A percentile compares a stretch with the other conserved stretches of the same genome.
These are phyloP conservation scores for Podaxis sp. DNA, from an alignment of 768 basidiomycete genomes.

Conservation along the genomic window DNA sequence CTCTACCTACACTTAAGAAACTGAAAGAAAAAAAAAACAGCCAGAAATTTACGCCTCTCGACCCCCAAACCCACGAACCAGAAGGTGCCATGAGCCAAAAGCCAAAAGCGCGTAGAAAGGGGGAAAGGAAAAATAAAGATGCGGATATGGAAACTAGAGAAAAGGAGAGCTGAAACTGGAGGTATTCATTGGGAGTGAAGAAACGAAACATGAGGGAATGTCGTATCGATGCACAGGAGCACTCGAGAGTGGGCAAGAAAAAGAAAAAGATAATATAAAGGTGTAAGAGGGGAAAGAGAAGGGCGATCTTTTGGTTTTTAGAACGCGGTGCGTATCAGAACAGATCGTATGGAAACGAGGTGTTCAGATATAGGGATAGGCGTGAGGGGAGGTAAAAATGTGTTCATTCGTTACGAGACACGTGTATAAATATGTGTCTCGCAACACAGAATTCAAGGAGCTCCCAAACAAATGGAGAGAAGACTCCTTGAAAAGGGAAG, in stretches of 20 bases:
- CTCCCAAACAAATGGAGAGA: not conserved
- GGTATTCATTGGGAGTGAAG: not conserved
- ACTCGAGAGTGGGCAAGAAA: not conserved
- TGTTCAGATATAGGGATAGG: not conserved
- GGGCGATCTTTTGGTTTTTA: not conserved
- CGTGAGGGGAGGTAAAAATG: not conserved
- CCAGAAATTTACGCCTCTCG: not conserved
- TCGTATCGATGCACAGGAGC: not conserved
- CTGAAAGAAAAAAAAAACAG: not conserved
- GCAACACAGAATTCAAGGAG: not conserved
- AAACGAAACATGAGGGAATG: not conserved
- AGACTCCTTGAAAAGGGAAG: not conserved
- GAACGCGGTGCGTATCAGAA: not conserved
- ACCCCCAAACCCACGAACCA: not conserved
- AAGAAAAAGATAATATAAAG: not conserved
- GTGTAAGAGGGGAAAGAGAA: not conserved
- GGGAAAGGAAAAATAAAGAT: not conserved
- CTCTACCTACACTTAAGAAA: constrained; percentile 2
- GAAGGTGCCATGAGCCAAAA: not conserved
- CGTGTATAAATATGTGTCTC: not conserved
- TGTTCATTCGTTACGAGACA: not conserved
- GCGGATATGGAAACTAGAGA: not conserved
- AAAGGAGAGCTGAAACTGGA: not conserved
- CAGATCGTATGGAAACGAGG: not conserved
- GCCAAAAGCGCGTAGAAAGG: not conserved